phyloP scores from a whole-genome alignment of 2,329 filamentous ascomycete species.

The Calycina herbarum region DNA sequence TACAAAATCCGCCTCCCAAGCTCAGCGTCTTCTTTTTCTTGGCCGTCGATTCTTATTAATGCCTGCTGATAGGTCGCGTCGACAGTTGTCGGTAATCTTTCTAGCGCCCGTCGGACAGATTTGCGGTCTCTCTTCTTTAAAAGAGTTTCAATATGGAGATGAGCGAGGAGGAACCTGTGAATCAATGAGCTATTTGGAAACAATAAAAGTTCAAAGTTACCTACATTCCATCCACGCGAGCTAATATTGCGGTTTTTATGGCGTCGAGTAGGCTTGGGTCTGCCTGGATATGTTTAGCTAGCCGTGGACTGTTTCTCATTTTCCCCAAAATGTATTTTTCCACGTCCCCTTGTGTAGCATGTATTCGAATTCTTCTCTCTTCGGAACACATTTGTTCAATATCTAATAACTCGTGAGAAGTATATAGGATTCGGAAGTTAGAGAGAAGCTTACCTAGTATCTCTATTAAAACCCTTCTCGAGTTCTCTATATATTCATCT shows the following conservation, averaged over 20 bases:
- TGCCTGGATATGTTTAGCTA: background rate
- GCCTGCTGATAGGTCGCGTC: background rate
- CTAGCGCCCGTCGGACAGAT: background rate
- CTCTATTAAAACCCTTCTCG: background rate
- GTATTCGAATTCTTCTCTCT: background rate
- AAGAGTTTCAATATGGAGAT: constrained; percentile 1
- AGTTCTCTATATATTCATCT: background rate
- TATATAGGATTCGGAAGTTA: background rate
- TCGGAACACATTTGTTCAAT: background rate
- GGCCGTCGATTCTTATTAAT: background rate
- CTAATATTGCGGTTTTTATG: background rate
- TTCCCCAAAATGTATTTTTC: background rate
- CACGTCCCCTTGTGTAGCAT: background rate
- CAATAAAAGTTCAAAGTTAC: background rate
- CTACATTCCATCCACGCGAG: background rate
- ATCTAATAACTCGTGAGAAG: background rate
- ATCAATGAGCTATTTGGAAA: background rate
- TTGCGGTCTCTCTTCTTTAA: background rate
- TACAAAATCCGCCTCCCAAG: background rate
- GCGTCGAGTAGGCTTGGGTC: background rate
- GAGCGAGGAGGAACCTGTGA: background rate
- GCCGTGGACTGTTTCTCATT: background rate
- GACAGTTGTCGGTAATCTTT: too few relatives aligned
- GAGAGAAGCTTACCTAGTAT: background rate
- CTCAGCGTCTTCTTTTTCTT: background rate